Conservation (phyloP, 1,139 yeast genomes). For the Hansenula lynferdii region DNA sequence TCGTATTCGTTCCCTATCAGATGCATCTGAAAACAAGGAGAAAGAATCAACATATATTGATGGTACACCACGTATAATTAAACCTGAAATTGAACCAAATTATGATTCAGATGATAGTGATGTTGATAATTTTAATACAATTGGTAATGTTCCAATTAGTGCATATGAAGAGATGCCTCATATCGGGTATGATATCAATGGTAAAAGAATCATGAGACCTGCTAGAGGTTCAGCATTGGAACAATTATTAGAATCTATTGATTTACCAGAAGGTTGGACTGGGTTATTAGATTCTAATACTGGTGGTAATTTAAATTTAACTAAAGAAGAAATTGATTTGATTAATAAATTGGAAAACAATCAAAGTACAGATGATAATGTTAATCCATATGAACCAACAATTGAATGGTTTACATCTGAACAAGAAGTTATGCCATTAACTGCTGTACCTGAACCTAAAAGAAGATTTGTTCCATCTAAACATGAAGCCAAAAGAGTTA, state of each 20-base stretch:
- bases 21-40: constrained; percentile 27
- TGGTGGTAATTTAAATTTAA: constrained; percentile 80
- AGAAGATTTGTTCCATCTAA: constrained; percentile 95
- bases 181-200: constrained; percentile 94
- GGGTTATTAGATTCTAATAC: constrained; percentile 90
- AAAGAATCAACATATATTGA: constrained; percentile 63
- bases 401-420: constrained; percentile 93
- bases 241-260: constrained; percentile 81
- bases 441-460: constrained; percentile 95
- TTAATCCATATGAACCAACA: constrained; percentile 89
- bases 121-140: constrained; percentile 76
- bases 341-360: constrained; percentile 82
- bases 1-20: constrained; percentile 45
- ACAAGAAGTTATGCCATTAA: constrained; percentile 85
- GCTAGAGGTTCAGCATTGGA: constrained; percentile 96
- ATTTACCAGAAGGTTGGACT: constrained; percentile 98
- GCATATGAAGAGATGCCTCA: constrained; percentile 98
- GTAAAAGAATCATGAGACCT: constrained; percentile 97
- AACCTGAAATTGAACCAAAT: constrained; percentile 88
- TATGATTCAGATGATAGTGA: constrained; percentile 95
- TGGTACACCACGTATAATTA: constrained; percentile 69
- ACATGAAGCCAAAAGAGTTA: constrained; percentile 91
- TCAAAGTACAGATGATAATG: constrained; percentile 73
- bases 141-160: constrained; percentile 87
- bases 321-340: constrained; percentile 86